These are phyloP conservation scores for Mycena rebaudengoi DNA, from an alignment of 768 basidiomycete species.

Conservation along the genomic window DNA sequence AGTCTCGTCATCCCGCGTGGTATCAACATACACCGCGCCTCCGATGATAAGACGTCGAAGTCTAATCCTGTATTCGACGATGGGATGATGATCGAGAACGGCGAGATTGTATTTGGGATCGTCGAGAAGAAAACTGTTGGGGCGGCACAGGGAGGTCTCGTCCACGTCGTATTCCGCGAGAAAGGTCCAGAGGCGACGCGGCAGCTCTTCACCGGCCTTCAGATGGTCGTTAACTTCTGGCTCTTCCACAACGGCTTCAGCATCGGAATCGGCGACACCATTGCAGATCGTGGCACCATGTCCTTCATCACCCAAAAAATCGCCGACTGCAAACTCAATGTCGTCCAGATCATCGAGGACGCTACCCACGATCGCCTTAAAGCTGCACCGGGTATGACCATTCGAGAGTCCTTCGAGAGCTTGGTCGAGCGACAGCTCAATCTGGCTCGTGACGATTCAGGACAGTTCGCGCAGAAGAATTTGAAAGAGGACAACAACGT, in stretches of 20 bases:
- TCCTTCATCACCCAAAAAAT: slow-evolving; percentile 85
- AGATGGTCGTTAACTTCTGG: slow-evolving; percentile 98
- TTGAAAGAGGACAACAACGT: slow-evolving; percentile 99
- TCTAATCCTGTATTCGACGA: slow-evolving; percentile 89
- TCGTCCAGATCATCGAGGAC: slow-evolving; percentile 80
- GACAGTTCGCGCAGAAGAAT: slow-evolving; percentile 96
- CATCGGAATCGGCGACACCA: slow-evolving; percentile 98
- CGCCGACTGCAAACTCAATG: slow-evolving; percentile 79
- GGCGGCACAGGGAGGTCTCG: slow-evolving; percentile 90
- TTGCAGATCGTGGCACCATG: slow-evolving; percentile 93
- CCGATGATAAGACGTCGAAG: slow-evolving; percentile 71
- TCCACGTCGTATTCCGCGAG: slow-evolving; percentile 97
- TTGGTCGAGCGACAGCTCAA: slow-evolving; percentile 91
- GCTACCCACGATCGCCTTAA: slow-evolving; percentile 90
- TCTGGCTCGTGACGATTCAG: slow-evolving; percentile 92
- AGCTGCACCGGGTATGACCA: slow-evolving; percentile 96
- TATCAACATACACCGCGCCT: slow-evolving; percentile 88
- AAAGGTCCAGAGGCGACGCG: slow-evolving; percentile 93
- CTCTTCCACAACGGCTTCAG: slow-evolving; percentile 99
- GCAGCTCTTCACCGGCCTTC: slow-evolving; percentile 90
- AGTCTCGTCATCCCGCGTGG: slow-evolving; percentile 93
- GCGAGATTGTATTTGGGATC: slow-evolving; percentile 93
- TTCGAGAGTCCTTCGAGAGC: slow-evolving; percentile 98
- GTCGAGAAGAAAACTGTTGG: slow-evolving; percentile 99
- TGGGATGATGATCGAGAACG: slow-evolving; percentile 96